These are phyloP conservation scores for Cyclocybe cylindracea DNA, from an alignment of 768 basidiomycete genomes.

Conservation along the genomic window DNA sequence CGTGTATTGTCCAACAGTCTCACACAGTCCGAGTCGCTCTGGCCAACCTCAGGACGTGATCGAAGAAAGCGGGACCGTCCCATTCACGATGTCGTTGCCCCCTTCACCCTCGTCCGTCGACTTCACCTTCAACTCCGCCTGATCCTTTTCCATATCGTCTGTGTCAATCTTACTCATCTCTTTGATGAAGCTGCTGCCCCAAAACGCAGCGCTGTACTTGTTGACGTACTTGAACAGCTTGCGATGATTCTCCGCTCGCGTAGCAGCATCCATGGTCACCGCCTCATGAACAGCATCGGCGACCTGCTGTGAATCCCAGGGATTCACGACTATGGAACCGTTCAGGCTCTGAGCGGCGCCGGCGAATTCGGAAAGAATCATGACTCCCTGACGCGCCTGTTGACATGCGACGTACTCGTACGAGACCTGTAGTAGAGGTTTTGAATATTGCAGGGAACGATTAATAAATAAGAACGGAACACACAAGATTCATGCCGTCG, in stretches of 20 bases:
- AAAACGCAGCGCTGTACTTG: conserved; percentile 92
- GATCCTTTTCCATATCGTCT: conserved; percentile 35
- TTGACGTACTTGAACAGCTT: conserved; percentile 97
- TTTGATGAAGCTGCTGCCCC: conserved; percentile 88
- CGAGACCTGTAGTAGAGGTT: conserved; percentile 68
- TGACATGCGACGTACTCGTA: conserved; percentile 99
- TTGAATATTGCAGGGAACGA: conserved; percentile 20
- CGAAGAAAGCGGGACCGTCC: conserved; percentile 28
- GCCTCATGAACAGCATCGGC: conserved; percentile 97
- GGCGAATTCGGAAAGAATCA: conserved; percentile 98
- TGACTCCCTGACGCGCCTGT: conserved; percentile 87
- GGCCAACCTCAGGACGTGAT: background rate
- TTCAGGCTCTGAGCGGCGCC: conserved; percentile 96
- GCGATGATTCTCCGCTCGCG: conserved; percentile 88
- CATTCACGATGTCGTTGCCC: conserved; percentile 40
- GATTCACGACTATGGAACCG: conserved; percentile 96
- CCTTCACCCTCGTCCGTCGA: conserved; percentile 15
- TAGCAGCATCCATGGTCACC: conserved; percentile 82
- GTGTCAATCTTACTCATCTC: conserved; percentile 72
- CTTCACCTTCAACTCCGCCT: conserved; percentile 32
- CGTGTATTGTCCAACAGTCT: no score
- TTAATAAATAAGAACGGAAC: conserved; percentile 28
- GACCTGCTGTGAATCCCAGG: conserved; percentile 98
- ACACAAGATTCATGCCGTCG: conserved; percentile 98
- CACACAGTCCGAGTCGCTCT: no score